Base-by-base conservation (phyloP, 768 basidiomycete genomes). In the Leccinum truebloodii region DNA sequence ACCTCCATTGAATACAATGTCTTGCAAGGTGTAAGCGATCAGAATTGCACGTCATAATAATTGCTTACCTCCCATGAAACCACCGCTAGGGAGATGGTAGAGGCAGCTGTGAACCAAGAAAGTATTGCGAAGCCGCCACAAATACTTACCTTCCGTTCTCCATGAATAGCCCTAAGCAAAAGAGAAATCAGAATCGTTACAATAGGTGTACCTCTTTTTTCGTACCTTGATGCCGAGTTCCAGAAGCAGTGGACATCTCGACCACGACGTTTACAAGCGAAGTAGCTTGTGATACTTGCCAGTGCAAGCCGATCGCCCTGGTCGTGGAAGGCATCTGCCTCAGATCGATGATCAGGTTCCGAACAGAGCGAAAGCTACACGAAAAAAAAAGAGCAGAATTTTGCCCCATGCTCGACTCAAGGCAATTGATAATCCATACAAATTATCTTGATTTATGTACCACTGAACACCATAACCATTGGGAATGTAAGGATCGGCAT, bases 271-370 rank as follows among this genome's bases (percentile, higher is more conserved):
- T 91, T 50, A 86, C 78, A 59, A 93, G 75, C 0, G 87, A 89
- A 0, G 90, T 91, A 3, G 84, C 82, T 69, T 92, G 90, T 3
- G 90, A 81, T 22, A 92, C 87, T 73, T 92, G 90, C 90, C 90
- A 92, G 65, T 92, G 90, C 34, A 92, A 75, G 26, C 87, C 90
- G 20, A 84, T 88, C 37, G 85, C 87, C 64, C 80, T 65, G 16
- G 75, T 77, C 14, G 73, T 65, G 2, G 86, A 76, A 44, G 87
- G 83, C 55, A 87, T 81, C 57, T 71, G 80, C 74, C 76, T 76
- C 60, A 86, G 73, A 67, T 92, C 90, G 65, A 92, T 88, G 54
- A 89, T 76, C 59, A 92, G 81, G 73, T 92, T 91, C 65, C 89
- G 77, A 37, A 91, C 79, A 10, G 87, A 87, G 54, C 88, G 85